Evolutionary conservation across 495 filamentous ascomycete species (phyloP).

Genomic region (Penicillium salamii): DNA sequence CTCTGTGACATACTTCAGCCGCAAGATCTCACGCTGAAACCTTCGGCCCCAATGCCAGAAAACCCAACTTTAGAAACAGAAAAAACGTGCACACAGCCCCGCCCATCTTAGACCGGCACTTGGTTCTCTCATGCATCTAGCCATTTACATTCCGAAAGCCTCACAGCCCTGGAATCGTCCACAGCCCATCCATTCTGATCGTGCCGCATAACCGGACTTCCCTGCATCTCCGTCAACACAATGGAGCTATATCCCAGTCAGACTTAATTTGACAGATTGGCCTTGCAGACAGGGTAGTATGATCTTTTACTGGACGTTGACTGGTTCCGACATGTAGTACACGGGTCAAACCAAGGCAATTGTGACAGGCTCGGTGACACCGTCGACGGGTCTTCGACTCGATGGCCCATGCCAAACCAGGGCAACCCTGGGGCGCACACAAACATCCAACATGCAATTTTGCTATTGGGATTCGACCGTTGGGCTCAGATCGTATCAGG

Average conservation of each 20-base stretch:
- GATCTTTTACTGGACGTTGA: background rate
- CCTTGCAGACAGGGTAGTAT: background rate
- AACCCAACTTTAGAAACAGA: background rate
- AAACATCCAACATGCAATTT: background rate
- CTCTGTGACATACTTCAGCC: background rate
- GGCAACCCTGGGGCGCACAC: background rate
- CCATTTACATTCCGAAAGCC: too few relatives aligned
- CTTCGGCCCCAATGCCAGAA: background rate
- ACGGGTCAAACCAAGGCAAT: slow-evolving; percentile 1
- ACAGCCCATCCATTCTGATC: background rate
- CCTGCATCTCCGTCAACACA: background rate
- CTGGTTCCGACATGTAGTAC: background rate
- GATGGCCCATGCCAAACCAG: background rate
- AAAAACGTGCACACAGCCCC: background rate
- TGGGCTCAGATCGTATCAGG: background rate
- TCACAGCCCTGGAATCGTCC: background rate
- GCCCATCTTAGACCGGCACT: background rate
- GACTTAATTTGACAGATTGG: background rate
- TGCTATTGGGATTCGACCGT: background rate
- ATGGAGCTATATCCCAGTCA: background rate
- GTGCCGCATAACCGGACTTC: background rate
- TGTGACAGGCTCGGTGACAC: background rate
- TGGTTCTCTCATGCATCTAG: too few relatives aligned
- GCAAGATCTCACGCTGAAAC: slow-evolving; percentile 1
- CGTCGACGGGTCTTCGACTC: background rate